phyloP scores from a whole-genome alignment of 208 protist species.

The Crithidia expoeki region DNA sequence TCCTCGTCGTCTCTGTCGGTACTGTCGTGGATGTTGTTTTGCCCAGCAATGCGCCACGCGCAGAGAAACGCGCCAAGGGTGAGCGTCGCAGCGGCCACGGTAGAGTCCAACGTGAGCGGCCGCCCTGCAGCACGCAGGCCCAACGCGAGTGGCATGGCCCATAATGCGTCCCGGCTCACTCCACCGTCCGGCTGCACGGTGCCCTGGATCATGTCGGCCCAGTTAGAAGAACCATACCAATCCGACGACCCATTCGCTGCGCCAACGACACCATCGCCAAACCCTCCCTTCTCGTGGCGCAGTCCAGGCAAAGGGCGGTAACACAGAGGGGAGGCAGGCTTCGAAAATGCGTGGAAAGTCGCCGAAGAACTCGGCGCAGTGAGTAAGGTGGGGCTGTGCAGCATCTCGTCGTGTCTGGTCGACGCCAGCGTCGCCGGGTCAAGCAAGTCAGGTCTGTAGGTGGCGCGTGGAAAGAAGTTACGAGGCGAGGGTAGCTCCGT shows the following conservation, averaged over 20 bases:
- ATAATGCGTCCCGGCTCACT: conserved; percentile 22
- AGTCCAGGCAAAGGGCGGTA: neutral
- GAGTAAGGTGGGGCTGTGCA: conserved; percentile 12
- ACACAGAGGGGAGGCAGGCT: conserved; percentile 10
- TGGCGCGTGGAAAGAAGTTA: neutral
- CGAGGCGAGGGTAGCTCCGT: neutral
- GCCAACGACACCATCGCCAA: neutral
- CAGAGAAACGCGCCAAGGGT: conserved; percentile 71
- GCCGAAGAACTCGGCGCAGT: conserved; percentile 16
- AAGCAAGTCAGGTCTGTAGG: conserved; percentile 14
- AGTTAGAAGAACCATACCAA: neutral
- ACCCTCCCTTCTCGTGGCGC: neutral
- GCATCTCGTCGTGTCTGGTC: conserved; percentile 1
- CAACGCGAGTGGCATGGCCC: conserved; percentile 27
- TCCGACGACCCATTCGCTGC: neutral
- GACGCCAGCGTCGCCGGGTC: conserved; percentile 7
- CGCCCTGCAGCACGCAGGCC: conserved; percentile 23
- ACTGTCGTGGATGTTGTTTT: neutral
- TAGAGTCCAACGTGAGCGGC: conserved; percentile 33
- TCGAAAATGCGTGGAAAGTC: conserved; percentile 17
- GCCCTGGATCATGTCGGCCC: conserved; percentile 18
- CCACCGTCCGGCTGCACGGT: neutral
- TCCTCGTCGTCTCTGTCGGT: neutral
- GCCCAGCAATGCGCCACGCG: conserved; percentile 47
- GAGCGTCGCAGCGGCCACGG: conserved; percentile 55